Evolutionary conservation across 768 basidiomycete genomes (phyloP).

Genomic region (Tylopilus sp.): DNA sequence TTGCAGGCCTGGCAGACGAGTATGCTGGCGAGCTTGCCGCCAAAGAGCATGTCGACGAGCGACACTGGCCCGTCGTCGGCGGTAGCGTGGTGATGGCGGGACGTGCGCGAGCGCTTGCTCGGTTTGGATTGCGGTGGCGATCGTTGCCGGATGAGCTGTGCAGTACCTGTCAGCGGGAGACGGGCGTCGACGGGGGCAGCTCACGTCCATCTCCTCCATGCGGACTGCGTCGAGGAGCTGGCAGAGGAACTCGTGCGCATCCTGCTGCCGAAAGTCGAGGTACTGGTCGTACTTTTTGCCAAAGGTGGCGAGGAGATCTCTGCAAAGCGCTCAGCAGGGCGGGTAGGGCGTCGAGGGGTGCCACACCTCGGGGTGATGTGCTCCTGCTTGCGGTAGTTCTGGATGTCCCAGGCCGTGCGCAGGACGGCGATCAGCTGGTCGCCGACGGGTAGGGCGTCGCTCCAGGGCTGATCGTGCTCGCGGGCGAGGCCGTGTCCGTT

Average conservation of each 20-base stretch:
- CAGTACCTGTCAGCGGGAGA: background rate
- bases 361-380: conserved; percentile 67
- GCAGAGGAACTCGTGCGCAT: conserved; percentile 90
- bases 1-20: conserved; percentile 95
- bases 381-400: conserved; percentile 48
- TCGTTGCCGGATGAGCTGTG: conserved; percentile 77
- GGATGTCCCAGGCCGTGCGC: conserved; percentile 61
- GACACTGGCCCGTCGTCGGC: conserved; percentile 52
- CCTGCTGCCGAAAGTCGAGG: conserved; percentile 91
- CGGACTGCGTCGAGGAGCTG: conserved; percentile 89
- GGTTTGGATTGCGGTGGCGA: conserved; percentile 38
- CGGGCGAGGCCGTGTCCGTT: conserved; percentile 56
- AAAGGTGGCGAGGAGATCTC: conserved; percentile 61
- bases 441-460: conserved; percentile 63
- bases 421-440: conserved; percentile 63
- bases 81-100: background rate
- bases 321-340: conserved; percentile 22
- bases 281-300: conserved; percentile 93
- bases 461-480: conserved; percentile 49
- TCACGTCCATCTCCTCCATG: conserved; percentile 91
- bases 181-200: conserved; percentile 17
- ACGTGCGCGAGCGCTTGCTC: conserved; percentile 15
- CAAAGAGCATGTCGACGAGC: conserved; percentile 88
- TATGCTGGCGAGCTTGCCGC: conserved; percentile 83
- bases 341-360: background rate